A percentile compares a stretch with the other conserved stretches of the same genome.
Evolutionary conservation across 2,329 filamentous ascomycete genomes (phyloP).

Genomic region (Penicillium sp.): DNA sequence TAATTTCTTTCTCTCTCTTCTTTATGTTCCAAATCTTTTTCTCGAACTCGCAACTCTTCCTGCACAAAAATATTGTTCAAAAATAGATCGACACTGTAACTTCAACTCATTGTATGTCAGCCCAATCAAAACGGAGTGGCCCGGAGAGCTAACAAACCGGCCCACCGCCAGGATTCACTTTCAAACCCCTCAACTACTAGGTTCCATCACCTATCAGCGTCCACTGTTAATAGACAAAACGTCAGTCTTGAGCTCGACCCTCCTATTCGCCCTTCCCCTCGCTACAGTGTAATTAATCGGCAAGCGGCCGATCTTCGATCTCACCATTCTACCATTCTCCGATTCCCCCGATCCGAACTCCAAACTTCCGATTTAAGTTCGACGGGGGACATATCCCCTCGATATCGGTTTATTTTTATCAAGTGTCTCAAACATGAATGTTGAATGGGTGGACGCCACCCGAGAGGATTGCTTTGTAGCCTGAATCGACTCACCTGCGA

Average conservation of each 20-base stretch:
- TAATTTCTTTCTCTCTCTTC: neutral
- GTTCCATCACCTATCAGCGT: slow-evolving; percentile 15
- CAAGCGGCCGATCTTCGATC: slow-evolving; percentile 10
- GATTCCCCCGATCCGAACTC: slow-evolving; percentile 5
- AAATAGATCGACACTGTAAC: slow-evolving; percentile 1
- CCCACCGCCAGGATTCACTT: slow-evolving; percentile 12
- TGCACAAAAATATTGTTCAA: neutral
- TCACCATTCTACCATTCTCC: slow-evolving; percentile 1
- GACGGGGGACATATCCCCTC: slow-evolving; percentile 14
- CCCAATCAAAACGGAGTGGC: slow-evolving; percentile 1
- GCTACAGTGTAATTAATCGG: slow-evolving; percentile 2
- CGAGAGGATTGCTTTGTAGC: slow-evolving; percentile 40
- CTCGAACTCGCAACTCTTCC: neutral
- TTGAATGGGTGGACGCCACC: slow-evolving; percentile 36
- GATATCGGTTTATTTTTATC: neutral
- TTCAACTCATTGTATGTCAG: neutral
- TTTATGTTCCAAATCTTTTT: neutral
- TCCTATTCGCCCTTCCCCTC: slow-evolving; percentile 17
- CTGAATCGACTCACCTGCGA: slow-evolving; percentile 36
- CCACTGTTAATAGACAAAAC: slow-evolving; percentile 25
- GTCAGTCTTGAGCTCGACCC: slow-evolving; percentile 17
- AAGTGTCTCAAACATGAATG: slow-evolving; percentile 36
- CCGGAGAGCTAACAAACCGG: slow-evolving; percentile 19
- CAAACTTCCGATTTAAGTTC: slow-evolving; percentile 8
- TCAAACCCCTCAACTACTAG: slow-evolving; percentile 4